Evolutionary conservation across 495 filamentous ascomycete species (phyloP), one percentile per base, ranked within the genome.

Genomic region (Daldinia decipiens): DNA sequence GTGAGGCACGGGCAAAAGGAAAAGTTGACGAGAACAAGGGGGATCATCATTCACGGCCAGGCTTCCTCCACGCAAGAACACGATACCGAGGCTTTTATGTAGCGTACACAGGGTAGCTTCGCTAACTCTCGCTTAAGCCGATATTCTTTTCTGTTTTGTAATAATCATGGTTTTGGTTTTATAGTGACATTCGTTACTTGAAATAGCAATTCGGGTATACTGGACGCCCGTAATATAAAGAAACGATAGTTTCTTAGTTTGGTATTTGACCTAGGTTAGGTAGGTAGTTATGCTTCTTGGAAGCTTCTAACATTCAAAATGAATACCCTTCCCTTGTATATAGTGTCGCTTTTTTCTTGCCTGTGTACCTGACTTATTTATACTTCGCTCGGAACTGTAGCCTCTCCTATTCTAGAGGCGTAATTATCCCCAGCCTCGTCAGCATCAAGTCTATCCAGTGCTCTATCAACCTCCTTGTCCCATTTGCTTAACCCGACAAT

Each of bases 401-500:
- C 29, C 3, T 64, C 72, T 26, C 56, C 55, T 7, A 27, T 21
- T 4, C 36, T 62, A 9, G 27, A 13, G 4, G 2, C 26, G 7
- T 11, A 57, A 32, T 31, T 26, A 4, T 56, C 59, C 50, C 61
- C 74, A 12, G 72, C 65, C 8, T 76, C 76, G 24, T 84, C 85
- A 3, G 82, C 76, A 71, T 95, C 92, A 84, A 97, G 90, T 67
- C 94, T 83, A 61, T 87, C 84, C 75, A 95, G 91, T 0, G 92
- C 94, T 70, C 87, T 91, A 62, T 82, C 75, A 27, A 97, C 93
- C 79, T 97, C 90, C 61, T 82, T 77, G 0, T 94, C 87, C 93
- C 93, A 97, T 63, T 93, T 83, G 70, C 89, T 95, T 74, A 88
- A 81, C 0, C 88, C 88, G 26, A 97, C 93, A 76, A 97, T 89